phyloP scores from a whole-genome alignment of 257 asterid species.

The Solanum bulbocastanum region DNA sequence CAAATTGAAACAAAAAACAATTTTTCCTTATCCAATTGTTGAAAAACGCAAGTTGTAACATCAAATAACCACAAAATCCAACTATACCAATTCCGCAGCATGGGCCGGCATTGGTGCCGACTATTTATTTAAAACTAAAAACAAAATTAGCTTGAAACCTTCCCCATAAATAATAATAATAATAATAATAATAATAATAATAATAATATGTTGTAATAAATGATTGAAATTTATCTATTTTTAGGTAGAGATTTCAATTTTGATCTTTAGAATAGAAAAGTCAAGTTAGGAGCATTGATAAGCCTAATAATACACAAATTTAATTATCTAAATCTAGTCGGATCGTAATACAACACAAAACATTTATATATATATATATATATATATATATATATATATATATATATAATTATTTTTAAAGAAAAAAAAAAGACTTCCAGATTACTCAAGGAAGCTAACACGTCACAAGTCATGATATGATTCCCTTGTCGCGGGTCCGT shows the following conservation, averaged over 20 bases:
- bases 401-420: too few species aligned
- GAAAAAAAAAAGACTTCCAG: not conserved
- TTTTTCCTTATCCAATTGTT: not conserved
- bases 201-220: not conserved
- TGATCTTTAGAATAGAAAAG: too few species aligned
- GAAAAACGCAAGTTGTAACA: not conserved
- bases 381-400: too few species aligned
- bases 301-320: too few species aligned
- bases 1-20: not conserved
- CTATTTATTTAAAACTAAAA: not conserved
- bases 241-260: not conserved
- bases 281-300: too few species aligned
- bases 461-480: not conserved
- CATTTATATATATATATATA: not conserved
- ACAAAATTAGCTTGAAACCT: not conserved
- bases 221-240: not conserved
- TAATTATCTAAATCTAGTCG: not conserved
- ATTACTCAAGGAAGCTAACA: not conserved
- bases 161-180: not conserved
- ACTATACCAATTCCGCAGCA: not conserved
- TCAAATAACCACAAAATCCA: not conserved
- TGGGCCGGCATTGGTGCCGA: not conserved
- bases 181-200: too few species aligned
- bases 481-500: not conserved
- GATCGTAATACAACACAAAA: rapidly evolving